phyloP scores from a whole-genome alignment of 495 filamentous ascomycete genomes.

The Hypomontagnella submonticulosa region DNA sequence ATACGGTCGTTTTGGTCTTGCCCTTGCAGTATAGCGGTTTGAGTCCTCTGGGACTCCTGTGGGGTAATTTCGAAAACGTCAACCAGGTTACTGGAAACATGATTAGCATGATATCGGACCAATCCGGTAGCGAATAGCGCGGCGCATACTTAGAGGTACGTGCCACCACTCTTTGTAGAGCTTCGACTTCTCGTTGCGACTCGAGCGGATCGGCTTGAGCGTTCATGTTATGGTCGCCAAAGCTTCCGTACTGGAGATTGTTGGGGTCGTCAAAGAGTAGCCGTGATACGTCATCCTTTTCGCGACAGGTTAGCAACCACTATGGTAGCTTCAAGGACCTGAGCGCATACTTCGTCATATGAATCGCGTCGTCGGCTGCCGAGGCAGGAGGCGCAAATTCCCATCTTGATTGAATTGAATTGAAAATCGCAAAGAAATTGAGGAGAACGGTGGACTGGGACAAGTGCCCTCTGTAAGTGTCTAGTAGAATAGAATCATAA shows the following conservation, averaged over 20 bases:
- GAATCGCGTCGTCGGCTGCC: constrained; percentile 54
- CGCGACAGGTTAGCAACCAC: constrained; percentile 9
- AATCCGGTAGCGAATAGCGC: constrained; percentile 19
- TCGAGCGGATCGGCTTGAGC: constrained; percentile 66
- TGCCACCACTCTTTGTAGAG: constrained; percentile 64
- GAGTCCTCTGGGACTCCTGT: constrained; percentile 52
- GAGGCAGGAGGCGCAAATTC: constrained; percentile 60
- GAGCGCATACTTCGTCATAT: constrained; percentile 54
- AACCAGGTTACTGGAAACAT: constrained; percentile 61
- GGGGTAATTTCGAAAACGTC: constrained; percentile 69
- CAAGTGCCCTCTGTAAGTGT: constrained; percentile 34
- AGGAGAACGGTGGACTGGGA: constrained; percentile 34
- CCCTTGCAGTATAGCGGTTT: constrained; percentile 49
- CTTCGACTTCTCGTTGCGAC: constrained; percentile 67
- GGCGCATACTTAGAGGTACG: constrained; percentile 64
- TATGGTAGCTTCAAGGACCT: neutral
- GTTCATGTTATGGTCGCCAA: constrained; percentile 61
- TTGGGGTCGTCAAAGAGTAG: constrained; percentile 66
- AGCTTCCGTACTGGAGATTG: constrained; percentile 64
- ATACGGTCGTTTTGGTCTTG: constrained; percentile 62
- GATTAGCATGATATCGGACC: constrained; percentile 41
- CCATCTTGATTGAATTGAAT: constrained; percentile 49
- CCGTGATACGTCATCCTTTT: constrained; percentile 63
- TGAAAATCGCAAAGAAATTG: constrained; percentile 12
- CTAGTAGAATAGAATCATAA: constrained; percentile 45